These are phyloP conservation scores for Lachnellula subtilissima DNA, from an alignment of 2,329 filamentous ascomycete genomes.

Conservation along the genomic window DNA sequence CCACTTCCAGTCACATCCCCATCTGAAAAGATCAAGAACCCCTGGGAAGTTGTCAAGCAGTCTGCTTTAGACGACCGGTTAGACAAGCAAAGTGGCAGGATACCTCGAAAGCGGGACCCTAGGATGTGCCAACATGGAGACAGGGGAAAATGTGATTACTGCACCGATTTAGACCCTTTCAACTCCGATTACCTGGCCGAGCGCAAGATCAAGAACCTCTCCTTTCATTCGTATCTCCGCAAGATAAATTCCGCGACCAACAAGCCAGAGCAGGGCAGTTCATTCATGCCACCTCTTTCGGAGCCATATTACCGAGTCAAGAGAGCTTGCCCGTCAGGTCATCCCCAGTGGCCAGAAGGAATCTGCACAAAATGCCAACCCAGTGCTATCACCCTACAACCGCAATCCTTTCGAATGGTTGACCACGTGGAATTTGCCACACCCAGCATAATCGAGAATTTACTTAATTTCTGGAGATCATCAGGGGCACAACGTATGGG, in stretches of 20 bases:
- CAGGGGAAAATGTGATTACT: slow-evolving; percentile 99
- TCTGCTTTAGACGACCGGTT: slow-evolving; percentile 80
- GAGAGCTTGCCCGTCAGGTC: slow-evolving; percentile 84
- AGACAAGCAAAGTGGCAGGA: slow-evolving; percentile 88
- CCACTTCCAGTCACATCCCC: slow-evolving; percentile 52
- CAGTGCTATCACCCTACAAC: slow-evolving; percentile 91
- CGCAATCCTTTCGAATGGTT: slow-evolving; percentile 92
- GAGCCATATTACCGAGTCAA: slow-evolving; percentile 92
- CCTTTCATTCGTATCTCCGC: slow-evolving; percentile 88
- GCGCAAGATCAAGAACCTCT: slow-evolving; percentile 98
- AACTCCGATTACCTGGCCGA: slow-evolving; percentile 82
- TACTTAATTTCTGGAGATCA: slow-evolving; percentile 87
- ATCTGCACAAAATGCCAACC: slow-evolving; percentile 99
- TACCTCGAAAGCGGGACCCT: slow-evolving; percentile 64
- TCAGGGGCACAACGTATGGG: slow-evolving; percentile 81
- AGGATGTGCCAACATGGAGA: slow-evolving; percentile 94
- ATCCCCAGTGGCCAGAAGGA: slow-evolving; percentile 89
- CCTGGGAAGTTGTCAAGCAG: slow-evolving; percentile 89
- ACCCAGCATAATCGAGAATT: slow-evolving; percentile 76
- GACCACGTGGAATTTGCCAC: slow-evolving; percentile 96
- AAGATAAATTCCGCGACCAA: slow-evolving; percentile 97
- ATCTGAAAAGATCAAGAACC: slow-evolving; percentile 67
- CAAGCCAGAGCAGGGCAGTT: slow-evolving; percentile 87
- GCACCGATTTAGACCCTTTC: slow-evolving; percentile 94
- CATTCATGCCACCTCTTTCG: slow-evolving; percentile 89